Base-by-base conservation (phyloP, 225 moss, liverwort and hornwort genomes). In the Lunularia cruciata region DNA sequence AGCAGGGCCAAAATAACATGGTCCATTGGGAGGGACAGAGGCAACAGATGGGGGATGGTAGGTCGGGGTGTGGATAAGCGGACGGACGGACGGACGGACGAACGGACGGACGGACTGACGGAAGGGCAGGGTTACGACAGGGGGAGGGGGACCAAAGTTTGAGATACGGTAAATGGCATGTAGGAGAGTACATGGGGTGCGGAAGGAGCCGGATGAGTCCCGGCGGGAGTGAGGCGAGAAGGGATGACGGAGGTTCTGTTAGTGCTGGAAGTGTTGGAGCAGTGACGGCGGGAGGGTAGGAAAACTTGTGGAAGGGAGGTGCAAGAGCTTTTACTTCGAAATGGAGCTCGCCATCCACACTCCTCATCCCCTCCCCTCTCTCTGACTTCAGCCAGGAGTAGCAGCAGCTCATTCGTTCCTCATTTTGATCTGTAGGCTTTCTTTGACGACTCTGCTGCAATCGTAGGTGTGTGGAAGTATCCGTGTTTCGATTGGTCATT, bases 311-410 rank as follows among this genome's bases (percentile, higher is more conserved):
- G n/a, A 64, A 46, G 63, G 63, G 63, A 46, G 18, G 27, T 64
- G 63, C 45, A 27, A 46, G 30, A 18, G 39, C 46, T 45, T 46
- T 37, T 46, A 46, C 63, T 45, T 64, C 19, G 63, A 64, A n/a
- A 46, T 64, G 46, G 14, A 46, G 25, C 45, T 64, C 63, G 40
- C 61, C 61, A 61, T 61, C 61, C 26, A 8, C 63, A 64, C 45
- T 64, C 45, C 63, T 64, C 45, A 28, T 46, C 63, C 46, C 40
- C 27, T 64, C 19, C 63, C 46, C 43, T 45, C 63, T 61, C 61
- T 61, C 63, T 19, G 46, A 31, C 63, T 64, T 64, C 63, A 47
- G 63, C 63, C 63, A 30, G 45, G 63, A 64, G 63, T 64, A 46
- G 63, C 63, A 64, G 63, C 63, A 64, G 63, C 63, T 64, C 63